Evolutionary conservation across 257 asterid genomes (phyloP).

Genomic region (Solanum commersonii): DNA sequence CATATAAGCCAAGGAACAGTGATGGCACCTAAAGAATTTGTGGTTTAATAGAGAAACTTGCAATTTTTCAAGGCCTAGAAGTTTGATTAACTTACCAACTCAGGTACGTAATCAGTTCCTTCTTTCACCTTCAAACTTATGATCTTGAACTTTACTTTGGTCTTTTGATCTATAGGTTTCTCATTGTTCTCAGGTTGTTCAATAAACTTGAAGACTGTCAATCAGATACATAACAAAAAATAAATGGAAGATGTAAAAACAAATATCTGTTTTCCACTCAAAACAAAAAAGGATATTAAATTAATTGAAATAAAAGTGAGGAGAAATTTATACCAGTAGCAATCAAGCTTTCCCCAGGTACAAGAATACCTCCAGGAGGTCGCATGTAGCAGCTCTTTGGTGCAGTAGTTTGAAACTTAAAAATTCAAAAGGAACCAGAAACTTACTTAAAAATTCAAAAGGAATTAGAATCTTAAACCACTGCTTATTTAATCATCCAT

Average conservation of each 20-base stretch:
- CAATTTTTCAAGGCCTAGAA: not conserved
- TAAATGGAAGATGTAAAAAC: not conserved
- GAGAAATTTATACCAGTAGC: constrained; percentile 56
- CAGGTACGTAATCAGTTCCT: constrained; percentile 36
- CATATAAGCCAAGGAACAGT: not conserved
- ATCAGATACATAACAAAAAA: not conserved
- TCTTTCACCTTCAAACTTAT: constrained; percentile 34
- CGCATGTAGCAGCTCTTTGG: constrained; percentile 96
- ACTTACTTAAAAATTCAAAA: not conserved
- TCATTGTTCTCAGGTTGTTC: constrained; percentile 43
- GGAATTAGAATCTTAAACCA: not conserved
- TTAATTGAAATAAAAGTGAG: not conserved
- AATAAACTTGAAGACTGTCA: constrained; percentile 40
- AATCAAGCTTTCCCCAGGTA: constrained; percentile 76
- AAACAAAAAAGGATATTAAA: not conserved
- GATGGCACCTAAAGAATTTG: not conserved
- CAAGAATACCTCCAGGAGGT: constrained; percentile 90
- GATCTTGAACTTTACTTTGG: constrained; percentile 42
- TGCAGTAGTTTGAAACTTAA: constrained; percentile 82
- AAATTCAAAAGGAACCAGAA: not conserved
- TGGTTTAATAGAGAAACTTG: not conserved
- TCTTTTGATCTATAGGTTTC: constrained; percentile 32
- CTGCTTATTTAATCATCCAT: not conserved
- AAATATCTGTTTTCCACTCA: not conserved
- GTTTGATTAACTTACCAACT: constrained; percentile 30